Evolutionary conservation across 2,329 filamentous ascomycete species (phyloP).

Genomic region (Verticillium isaacii): DNA sequence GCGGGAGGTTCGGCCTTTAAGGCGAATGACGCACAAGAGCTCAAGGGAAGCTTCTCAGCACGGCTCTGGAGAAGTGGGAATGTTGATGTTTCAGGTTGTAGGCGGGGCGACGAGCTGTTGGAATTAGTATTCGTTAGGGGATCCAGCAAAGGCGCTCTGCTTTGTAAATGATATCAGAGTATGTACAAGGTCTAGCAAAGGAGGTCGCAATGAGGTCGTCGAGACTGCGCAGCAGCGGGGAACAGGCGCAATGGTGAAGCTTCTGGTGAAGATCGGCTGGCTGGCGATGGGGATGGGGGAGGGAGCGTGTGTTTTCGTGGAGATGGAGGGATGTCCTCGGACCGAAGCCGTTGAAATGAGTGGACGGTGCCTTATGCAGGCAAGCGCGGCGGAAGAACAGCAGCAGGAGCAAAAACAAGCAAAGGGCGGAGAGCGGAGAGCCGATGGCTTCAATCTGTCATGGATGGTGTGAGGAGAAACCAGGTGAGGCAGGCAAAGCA

Average conservation of each 20-base stretch:
- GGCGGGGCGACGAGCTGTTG: slow-evolving; percentile 3
- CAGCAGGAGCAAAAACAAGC: background rate
- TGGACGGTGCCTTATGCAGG: background rate
- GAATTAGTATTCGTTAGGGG: background rate
- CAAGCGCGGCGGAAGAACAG: background rate
- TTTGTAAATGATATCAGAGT: background rate
- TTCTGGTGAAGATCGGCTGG: background rate
- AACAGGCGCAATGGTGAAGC: background rate
- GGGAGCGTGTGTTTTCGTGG: background rate
- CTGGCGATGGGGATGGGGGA: background rate
- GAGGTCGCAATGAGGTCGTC: background rate
- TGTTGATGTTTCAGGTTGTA: slow-evolving; percentile 6
- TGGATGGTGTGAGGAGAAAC: background rate
- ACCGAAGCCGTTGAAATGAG: background rate
- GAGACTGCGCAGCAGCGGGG: background rate
- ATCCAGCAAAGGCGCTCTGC: background rate
- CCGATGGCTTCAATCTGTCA: background rate
- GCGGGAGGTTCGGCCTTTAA: background rate
- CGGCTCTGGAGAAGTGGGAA: background rate
- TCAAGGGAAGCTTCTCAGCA: background rate
- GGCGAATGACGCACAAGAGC: background rate
- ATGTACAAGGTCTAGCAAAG: background rate
- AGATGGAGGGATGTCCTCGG: background rate
- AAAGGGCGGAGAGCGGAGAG: background rate
- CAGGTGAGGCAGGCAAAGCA: background rate